Percentiles rank a stretch among this genome's conserved stretches.
These are phyloP conservation scores for Xerocomus spinulosus DNA, from an alignment of 768 basidiomycete genomes.

Conservation along the genomic window DNA sequence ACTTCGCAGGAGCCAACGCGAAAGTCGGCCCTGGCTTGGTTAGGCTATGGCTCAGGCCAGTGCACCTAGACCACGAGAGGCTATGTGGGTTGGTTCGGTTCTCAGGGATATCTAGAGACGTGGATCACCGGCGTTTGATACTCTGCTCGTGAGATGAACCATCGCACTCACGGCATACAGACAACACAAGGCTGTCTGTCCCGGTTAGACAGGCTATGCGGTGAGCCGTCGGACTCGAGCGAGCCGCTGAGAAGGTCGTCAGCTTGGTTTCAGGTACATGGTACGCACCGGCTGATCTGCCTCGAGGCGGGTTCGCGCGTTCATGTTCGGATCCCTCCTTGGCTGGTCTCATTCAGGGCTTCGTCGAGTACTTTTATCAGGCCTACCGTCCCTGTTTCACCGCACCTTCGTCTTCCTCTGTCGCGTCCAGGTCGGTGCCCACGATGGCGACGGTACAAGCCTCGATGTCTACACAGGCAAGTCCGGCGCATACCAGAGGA, in stretches of 20 bases:
- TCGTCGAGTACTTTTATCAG: slow-evolving; percentile 4
- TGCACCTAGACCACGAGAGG: neutral
- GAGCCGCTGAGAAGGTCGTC: neutral
- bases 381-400: neutral
- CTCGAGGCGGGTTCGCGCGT: slow-evolving; percentile 23
- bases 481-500: neutral
- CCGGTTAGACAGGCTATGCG: neutral
- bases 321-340: slow-evolving; percentile 8
- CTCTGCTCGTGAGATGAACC: neutral
- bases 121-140: slow-evolving; percentile 3
- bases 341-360: slow-evolving; percentile 6
- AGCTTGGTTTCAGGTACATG: slow-evolving; percentile 9
- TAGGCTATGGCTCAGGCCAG: neutral
- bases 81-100: neutral
- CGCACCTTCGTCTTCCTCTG: neutral
- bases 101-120: neutral
- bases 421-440: neutral
- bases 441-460: slow-evolving; percentile 9
- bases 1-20: neutral
- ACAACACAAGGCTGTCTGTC: too few relatives aligned
- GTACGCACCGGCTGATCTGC: slow-evolving; percentile 8
- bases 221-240: neutral
- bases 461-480: slow-evolving; percentile 11
- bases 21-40: neutral
- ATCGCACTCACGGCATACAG: too few relatives aligned